Conservation (phyloP, 2,329 filamentous ascomycete genomes). For the Verticillium tricorpus region DNA sequence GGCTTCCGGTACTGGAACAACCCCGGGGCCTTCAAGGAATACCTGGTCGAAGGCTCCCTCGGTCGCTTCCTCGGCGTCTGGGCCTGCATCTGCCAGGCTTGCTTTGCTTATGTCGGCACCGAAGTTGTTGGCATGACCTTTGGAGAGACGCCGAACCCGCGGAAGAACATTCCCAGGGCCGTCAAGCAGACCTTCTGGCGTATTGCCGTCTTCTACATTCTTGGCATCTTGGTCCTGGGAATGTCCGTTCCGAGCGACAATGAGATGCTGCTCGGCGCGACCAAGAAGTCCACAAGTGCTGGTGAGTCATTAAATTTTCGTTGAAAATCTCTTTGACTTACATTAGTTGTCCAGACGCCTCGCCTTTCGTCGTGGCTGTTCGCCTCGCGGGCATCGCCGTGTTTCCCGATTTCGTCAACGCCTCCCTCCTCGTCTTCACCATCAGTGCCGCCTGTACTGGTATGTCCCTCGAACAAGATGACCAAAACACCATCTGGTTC, state of each 20-base stretch:
- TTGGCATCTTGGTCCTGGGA: conserved; percentile 15
- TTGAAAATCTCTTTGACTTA: too few relatives aligned
- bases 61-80: conserved; percentile 37
- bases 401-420: conserved; percentile 18
- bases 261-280: conserved; percentile 1
- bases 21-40: conserved; percentile 36
- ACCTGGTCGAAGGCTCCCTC: conserved; percentile 23
- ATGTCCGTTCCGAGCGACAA: conserved; percentile 20
- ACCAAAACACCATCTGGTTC: too few relatives aligned
- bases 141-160: conserved; percentile 33
- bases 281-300: conserved; percentile 1
- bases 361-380: conserved; percentile 18
- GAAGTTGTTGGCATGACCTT: conserved; percentile 75
- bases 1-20: conserved; percentile 40
- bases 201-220: conserved; percentile 19
- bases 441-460: too few relatives aligned
- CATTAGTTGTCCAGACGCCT: background rate
- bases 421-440: conserved; percentile 11
- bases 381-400: conserved; percentile 12
- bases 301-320: background rate
- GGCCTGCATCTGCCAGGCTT: conserved; percentile 31
- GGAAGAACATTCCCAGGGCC: conserved; percentile 16
- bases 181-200: conserved; percentile 20
- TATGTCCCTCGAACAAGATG: too few relatives aligned
- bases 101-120: conserved; percentile 49